phyloP scores from a whole-genome alignment of 2,329 filamentous ascomycete species.

The Botrytis galanthina region DNA sequence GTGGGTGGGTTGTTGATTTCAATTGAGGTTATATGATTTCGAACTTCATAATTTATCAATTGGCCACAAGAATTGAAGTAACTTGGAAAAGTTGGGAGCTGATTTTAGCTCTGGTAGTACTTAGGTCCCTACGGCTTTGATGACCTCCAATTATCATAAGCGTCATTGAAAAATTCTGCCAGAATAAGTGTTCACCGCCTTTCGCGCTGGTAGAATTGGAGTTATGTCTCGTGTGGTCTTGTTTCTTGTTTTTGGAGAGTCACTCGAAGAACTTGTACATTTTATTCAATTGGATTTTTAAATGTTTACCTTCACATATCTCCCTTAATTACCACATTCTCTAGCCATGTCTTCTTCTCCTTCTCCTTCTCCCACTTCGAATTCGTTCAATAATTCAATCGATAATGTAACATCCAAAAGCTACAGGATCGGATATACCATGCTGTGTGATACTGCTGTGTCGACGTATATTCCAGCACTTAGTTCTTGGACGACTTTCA shows the following conservation, averaged over 20 bases:
- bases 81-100: background rate
- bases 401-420: background rate
- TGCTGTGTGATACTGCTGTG: slow-evolving; percentile 12
- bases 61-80: background rate
- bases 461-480: slow-evolving; percentile 14
- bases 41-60: background rate
- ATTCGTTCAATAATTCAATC: background rate
- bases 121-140: background rate
- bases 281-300: background rate
- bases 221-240: background rate
- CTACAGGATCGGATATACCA: slow-evolving; percentile 12
- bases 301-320: background rate
- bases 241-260: slow-evolving; percentile 11
- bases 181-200: background rate
- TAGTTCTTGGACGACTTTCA: slow-evolving; percentile 16
- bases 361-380: background rate
- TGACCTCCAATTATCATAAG: background rate
- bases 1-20: background rate
- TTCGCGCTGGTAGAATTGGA: background rate
- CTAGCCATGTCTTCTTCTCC: background rate
- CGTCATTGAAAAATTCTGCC: slow-evolving; percentile 13
- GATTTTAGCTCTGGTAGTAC: slow-evolving; percentile 2
- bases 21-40: background rate
- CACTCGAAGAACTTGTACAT: background rate
- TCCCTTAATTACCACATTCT: background rate